phyloP scores from a whole-genome alignment of 768 basidiomycete genomes.

The Lactifluus pinguis region DNA sequence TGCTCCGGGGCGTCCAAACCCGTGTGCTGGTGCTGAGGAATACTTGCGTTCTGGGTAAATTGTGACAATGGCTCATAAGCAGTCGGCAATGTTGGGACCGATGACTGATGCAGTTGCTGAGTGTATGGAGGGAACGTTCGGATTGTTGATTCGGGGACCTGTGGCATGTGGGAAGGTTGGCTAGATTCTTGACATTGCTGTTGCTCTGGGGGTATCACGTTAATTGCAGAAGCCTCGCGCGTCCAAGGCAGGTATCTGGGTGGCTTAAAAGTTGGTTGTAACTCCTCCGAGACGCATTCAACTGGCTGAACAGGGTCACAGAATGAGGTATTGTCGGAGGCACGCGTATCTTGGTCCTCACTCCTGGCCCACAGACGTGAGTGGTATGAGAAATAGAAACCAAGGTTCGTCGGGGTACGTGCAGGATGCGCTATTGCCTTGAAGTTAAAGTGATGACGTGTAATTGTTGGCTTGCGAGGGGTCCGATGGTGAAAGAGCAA shows the following conservation, averaged over 20 bases:
- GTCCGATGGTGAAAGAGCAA: not conserved
- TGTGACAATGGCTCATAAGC: not conserved
- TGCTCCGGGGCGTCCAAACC: not conserved
- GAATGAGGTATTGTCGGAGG: too few species aligned
- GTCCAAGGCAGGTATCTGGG: not conserved
- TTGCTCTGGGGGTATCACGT: not conserved
- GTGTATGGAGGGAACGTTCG: not conserved
- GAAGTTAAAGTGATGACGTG: not conserved
- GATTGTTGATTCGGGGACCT: not conserved
- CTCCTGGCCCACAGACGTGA: not conserved
- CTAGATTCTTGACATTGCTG: not conserved
- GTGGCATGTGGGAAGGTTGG: not conserved
- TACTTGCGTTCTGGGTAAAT: not conserved
- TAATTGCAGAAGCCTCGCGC: not conserved
- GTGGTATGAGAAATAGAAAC: not conserved
- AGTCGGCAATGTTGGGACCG: not conserved
- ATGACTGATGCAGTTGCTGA: not conserved
- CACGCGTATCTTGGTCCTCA: not conserved
- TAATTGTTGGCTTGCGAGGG: not conserved
- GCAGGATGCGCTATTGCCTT: not conserved
- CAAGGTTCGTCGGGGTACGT: not conserved
- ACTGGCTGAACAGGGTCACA: not conserved
- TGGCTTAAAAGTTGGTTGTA: not conserved
- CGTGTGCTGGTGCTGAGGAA: not conserved
- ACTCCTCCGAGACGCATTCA: not conserved